Conservation (phyloP, 2,329 filamentous ascomycete genomes). For the Pleoardoris graminearum region DNA sequence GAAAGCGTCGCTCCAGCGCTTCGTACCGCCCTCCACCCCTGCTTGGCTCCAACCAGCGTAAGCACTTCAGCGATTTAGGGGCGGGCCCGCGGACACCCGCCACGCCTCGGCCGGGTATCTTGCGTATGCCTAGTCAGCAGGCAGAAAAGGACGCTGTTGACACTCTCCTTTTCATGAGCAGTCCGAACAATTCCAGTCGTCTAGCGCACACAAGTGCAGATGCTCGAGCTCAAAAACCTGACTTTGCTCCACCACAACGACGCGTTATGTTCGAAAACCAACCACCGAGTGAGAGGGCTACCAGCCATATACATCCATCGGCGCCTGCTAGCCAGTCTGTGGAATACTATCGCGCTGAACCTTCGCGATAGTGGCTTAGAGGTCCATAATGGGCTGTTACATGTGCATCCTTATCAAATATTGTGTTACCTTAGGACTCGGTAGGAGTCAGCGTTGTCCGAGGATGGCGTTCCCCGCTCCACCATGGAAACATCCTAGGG, state of each 20-base stretch:
- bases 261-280: slow-evolving; percentile 45
- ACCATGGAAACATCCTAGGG: background rate
- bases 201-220: slow-evolving; percentile 31
- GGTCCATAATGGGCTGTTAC: background rate
- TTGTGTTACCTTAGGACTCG: background rate
- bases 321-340: slow-evolving; percentile 30
- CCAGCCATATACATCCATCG: slow-evolving; percentile 27
- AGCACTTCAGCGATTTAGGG: slow-evolving; percentile 38
- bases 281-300: slow-evolving; percentile 28
- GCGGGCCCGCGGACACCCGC: slow-evolving; percentile 32
- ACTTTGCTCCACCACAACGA: slow-evolving; percentile 29
- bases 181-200: slow-evolving; percentile 66
- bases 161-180: slow-evolving; percentile 79
- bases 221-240: slow-evolving; percentile 36
- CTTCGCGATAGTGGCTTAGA: slow-evolving; percentile 25
- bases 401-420: background rate
- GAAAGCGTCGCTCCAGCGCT: slow-evolving; percentile 42
- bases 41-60: slow-evolving; percentile 32
- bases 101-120: slow-evolving; percentile 52
- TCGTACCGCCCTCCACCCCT: slow-evolving; percentile 38
- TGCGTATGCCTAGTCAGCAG: slow-evolving; percentile 71
- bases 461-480: no score
- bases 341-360: slow-evolving; percentile 31
- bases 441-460: no score
- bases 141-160: slow-evolving; percentile 80